phyloP scores from a whole-genome alignment of 371 early-diverging fungal species.

The Racocetra persica region DNA sequence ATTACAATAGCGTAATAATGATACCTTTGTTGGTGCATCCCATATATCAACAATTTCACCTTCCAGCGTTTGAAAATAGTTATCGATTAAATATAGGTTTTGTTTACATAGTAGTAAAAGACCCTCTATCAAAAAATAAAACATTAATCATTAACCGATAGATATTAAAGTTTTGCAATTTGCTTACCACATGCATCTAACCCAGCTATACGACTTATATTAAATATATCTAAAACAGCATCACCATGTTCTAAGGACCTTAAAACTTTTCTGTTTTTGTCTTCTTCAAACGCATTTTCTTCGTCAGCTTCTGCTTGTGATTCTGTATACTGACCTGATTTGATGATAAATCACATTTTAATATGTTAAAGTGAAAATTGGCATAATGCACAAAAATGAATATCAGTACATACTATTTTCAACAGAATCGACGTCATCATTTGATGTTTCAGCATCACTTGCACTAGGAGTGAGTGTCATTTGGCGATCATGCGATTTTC shows the following conservation, averaged over 20 bases:
- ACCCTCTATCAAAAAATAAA: conserved; percentile 58
- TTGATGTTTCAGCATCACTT: conserved; percentile 23
- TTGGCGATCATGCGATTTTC: conserved; percentile 15
- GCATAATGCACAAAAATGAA: not conserved
- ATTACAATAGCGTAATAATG: not conserved
- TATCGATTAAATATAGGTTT: conserved; percentile 79
- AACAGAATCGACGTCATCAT: conserved; percentile 14
- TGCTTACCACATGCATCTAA: conserved; percentile 69
- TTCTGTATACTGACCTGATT: conserved; percentile 35
- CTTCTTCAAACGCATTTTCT: conserved; percentile 69
- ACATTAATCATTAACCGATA: not conserved
- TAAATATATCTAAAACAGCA: conserved; percentile 74
- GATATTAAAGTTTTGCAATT: no score
- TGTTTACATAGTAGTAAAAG: conserved; percentile 73
- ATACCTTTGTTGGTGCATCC: conserved; percentile 67
- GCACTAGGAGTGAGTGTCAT: conserved; percentile 36
- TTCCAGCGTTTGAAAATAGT: conserved; percentile 73
- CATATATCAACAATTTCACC: conserved; percentile 82
- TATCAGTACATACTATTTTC: conserved; percentile 21
- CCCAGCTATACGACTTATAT: conserved; percentile 75
- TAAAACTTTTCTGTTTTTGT: conserved; percentile 75
- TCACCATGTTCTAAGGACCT: conserved; percentile 77
- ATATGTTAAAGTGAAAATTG: not conserved
- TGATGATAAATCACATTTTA: not conserved
- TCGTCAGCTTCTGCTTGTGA: conserved; percentile 56